Conservation (phyloP, 768 basidiomycete genomes). For the Leucocoprinus leucothites region DNA sequence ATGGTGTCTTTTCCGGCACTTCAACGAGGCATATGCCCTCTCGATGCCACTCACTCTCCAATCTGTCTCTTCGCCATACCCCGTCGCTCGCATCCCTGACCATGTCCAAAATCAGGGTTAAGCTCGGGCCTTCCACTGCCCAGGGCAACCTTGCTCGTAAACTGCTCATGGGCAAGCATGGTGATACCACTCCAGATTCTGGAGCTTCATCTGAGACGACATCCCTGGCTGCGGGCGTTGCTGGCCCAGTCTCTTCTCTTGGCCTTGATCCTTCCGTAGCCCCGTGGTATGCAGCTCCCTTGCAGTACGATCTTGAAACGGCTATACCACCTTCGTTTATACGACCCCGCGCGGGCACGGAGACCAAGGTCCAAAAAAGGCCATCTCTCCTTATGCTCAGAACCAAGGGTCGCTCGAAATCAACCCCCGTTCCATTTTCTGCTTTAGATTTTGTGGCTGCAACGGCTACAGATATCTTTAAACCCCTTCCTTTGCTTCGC, state of each 20-base stretch:
- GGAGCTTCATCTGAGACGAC: background rate
- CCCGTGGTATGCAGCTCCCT: constrained; percentile 8
- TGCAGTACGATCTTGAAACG: constrained; percentile 7
- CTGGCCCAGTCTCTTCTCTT: background rate
- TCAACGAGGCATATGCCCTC: constrained; percentile 32
- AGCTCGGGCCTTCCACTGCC: constrained; percentile 37
- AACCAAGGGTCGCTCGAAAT: constrained; percentile 58
- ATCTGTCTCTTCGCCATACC: constrained; percentile 42
- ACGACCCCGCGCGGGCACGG: background rate
- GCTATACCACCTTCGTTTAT: background rate
- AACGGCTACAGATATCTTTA: constrained; percentile 46
- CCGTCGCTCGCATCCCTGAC: constrained; percentile 42
- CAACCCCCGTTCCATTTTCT: constrained; percentile 60
- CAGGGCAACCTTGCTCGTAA: constrained; percentile 56
- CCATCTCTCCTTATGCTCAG: constrained; percentile 27
- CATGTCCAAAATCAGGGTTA: constrained; percentile 44
- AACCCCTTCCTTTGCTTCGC: constrained; percentile 45
- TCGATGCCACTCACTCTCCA: constrained; percentile 57
- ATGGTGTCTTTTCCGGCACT: background rate
- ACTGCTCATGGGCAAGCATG: constrained; percentile 44
- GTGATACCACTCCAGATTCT: constrained; percentile 12
- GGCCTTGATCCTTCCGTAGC: constrained; percentile 1
- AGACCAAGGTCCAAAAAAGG: constrained; percentile 15
- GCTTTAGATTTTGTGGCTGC: constrained; percentile 57
- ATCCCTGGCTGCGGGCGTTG: background rate